These are phyloP conservation scores for Tetraselmis striata DNA, from an alignment of 139 green algal genomes.

Conservation along the genomic window DNA sequence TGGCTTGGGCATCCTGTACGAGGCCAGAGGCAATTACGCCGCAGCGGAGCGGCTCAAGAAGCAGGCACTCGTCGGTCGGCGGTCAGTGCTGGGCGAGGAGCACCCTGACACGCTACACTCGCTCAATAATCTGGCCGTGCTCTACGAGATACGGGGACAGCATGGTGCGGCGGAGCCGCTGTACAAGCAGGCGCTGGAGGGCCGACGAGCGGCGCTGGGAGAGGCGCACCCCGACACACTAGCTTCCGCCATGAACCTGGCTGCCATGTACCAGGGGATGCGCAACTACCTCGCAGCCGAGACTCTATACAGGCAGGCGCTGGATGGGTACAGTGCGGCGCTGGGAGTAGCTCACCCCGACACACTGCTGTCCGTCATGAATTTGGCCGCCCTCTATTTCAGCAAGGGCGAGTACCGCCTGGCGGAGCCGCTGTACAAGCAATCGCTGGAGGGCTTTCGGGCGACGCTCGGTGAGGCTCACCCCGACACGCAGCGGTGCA, in stretches of 20 bases:
- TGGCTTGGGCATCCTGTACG: background rate
- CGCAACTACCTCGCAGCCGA: conserved; percentile 9
- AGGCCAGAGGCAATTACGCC: background rate
- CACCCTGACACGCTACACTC: background rate
- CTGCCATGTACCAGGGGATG: background rate
- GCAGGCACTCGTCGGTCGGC: background rate
- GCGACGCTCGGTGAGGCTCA: conserved; percentile 13
- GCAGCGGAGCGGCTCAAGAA: background rate
- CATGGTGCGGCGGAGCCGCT: conserved; percentile 6
- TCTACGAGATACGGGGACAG: conserved; percentile 1
- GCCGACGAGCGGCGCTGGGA: background rate
- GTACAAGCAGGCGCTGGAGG: conserved; percentile 6
- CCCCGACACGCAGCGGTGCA: conserved; percentile 3
- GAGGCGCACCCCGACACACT: conserved; percentile 14
- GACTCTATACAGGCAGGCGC: conserved; percentile 4
- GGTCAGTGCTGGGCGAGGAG: background rate
- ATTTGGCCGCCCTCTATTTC: conserved; percentile 5
- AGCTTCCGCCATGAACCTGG: conserved; percentile 15
- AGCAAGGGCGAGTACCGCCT: conserved; percentile 6
- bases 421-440: conserved; percentile 19
- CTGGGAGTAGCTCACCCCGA: conserved; percentile 15
- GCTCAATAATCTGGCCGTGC: conserved; percentile 12
- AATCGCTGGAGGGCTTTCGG: conserved; percentile 12
- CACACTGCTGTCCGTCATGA: conserved; percentile 5
- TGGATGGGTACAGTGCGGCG: background rate